Evolutionary conservation across 2,329 filamentous ascomycete genomes (phyloP).

Genomic region (Verruconis gallopava): DNA sequence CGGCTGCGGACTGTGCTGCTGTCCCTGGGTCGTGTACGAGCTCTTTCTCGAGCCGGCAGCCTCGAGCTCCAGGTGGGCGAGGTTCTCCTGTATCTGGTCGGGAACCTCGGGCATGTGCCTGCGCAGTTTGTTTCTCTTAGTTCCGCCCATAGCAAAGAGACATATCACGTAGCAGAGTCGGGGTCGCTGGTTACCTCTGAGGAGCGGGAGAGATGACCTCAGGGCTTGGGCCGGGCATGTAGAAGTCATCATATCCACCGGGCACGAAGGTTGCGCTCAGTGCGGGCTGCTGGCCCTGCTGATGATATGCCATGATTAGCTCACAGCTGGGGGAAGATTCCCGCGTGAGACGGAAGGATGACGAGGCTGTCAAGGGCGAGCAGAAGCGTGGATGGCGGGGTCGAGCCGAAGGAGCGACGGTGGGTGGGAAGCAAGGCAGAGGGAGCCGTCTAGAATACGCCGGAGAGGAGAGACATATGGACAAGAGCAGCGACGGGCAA

Average conservation of each 20-base stretch:
- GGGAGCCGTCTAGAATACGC: not conserved
- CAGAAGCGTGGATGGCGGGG: not conserved
- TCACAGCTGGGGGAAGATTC: not conserved
- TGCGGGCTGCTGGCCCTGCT: slow-evolving; percentile 1
- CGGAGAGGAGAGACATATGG: not conserved
- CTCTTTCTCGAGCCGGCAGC: slow-evolving; percentile 38
- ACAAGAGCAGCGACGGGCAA: not conserved
- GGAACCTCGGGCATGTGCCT: slow-evolving; percentile 93
- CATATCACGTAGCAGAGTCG: too few species aligned
- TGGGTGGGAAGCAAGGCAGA: not conserved
- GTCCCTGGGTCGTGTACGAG: slow-evolving; percentile 16
- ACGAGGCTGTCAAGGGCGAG: not conserved
- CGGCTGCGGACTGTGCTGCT: not conserved
- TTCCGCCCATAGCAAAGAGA: too few species aligned
- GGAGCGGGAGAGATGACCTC: slow-evolving; percentile 58
- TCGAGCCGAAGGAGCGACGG: not conserved
- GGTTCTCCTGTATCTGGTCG: slow-evolving; percentile 89
- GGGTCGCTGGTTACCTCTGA: slow-evolving; percentile 57
- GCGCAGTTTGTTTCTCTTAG: too few species aligned
- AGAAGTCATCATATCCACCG: slow-evolving; percentile 54
- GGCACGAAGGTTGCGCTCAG: slow-evolving; percentile 55
- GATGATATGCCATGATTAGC: slow-evolving; percentile 8
- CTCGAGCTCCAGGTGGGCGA: slow-evolving; percentile 81
- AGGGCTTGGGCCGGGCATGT: slow-evolving; percentile 42
- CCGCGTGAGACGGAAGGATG: not conserved